Evolutionary conservation across 768 basidiomycete species (phyloP), one percentile per base, ranked within the genome.

Genomic region (Calocybe gangraenosa): DNA sequence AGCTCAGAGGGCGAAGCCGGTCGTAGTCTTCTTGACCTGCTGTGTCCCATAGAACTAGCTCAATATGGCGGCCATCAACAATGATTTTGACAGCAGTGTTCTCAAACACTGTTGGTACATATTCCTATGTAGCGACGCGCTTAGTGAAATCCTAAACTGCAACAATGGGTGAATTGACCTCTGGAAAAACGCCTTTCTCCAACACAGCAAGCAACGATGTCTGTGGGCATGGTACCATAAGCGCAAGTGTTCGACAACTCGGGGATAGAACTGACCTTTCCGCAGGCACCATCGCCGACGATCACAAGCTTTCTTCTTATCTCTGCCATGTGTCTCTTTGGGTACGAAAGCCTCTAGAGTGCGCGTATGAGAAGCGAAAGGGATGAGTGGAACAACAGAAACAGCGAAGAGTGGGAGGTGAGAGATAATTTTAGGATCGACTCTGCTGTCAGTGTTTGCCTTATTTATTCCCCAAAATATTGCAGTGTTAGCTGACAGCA

Each of bases 1-100:
- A 90, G 31, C 79, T 82, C 44, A 90, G 70, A n/a, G 87, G 87
- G 35, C 87, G 75, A 36, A 90, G 76, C 28, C 87, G 81, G 59
- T 84, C 84, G 59, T 85, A 89, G 66, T 89, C 87, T 60, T 89
- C 87, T 61, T 88, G 86, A 51, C 87, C 87, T 8, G 87, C 84
- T 17, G 87, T 90, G 70, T 90, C 87, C 51, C 51, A 56, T 11
- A 53, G 30, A 10, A 48, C 22, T 18, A 55, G 28, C 19, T 49
- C 35, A 36, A 48, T 38, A 37, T 44, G 23, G 13, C 32, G 30
- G 18, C 48, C 45, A 30, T 55, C 54, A 17, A 55, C 44, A 19
- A 25, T n/a, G 34, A 54, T 45, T 22, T 51, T 49, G 23, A 49
- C 37, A 17, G 39, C 37, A 28, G 50, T 38, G 31, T 51, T 44